Base-by-base conservation (phyloP, 495 filamentous ascomycete species). In the Corynascus novoguineensis region DNA sequence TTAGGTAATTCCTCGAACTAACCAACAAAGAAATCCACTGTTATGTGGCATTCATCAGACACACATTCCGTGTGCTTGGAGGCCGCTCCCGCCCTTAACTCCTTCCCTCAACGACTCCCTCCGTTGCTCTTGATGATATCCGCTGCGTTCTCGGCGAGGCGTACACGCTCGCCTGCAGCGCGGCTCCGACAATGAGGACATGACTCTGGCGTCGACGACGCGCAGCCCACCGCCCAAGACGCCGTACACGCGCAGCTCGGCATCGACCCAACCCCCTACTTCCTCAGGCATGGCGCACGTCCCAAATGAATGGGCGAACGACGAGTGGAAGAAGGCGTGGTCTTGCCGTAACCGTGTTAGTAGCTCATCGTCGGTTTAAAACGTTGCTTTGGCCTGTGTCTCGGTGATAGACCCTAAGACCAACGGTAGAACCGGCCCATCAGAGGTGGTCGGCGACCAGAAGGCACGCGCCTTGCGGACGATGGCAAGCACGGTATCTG, bases 161-260 rank as follows among this genome's bases (percentile, higher is more conserved):
- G 51, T 74, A 73, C 17, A 67, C 65, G 14, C 60, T 71, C 50
- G 63, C 60, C 21, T 65, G 65, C 17, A 68, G 68, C 22, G 65
- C 67, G 0, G 63, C 63, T 2, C 62, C 65, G 8, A 64, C 57
- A n/a, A 72, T 50, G 17, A 65, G 49, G 73, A 71, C 6, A 81
- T 79, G 2, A 48, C 45, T 5, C 45, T 48, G 5, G 45, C 45
- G 21, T 48, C 25, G 19, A 50, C 47, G 0, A 86, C 79, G 10
- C 75, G 70, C 38, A 73, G 56, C n/a, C 70, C 68, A 35, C 65
- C 57, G n/a, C n/a, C n/a, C n/a, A n/a, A n/a, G 2, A 77, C 73
- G 1, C 79, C 83, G 49, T 83, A 75, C 0, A 85, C 80, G 62
- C 77, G 76, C 25, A 84, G 61, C 28, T 74, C 68, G 4, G 62